A percentile compares a stretch with the other conserved stretches of the same genome.
These are phyloP conservation scores for Colletotrichum orbiculare DNA, from an alignment of 2,329 filamentous ascomycete species.

Conservation along the genomic window DNA sequence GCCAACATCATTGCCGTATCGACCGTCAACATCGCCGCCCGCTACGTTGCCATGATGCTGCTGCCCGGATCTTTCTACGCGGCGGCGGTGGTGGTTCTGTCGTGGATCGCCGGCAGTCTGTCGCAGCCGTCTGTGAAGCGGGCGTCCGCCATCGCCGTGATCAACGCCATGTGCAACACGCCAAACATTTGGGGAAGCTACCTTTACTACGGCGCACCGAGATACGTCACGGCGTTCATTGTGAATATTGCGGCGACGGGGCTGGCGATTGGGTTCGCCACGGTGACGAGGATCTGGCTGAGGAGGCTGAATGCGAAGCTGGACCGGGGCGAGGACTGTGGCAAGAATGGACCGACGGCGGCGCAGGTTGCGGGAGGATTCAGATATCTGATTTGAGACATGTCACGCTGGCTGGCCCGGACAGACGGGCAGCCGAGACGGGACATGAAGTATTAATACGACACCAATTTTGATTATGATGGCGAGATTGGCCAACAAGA, in stretches of 20 bases:
- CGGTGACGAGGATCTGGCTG: conserved; percentile 42
- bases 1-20: conserved; percentile 76
- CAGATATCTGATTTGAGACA: conserved; percentile 39
- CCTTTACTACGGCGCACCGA: conserved; percentile 42
- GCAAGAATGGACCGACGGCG: conserved; percentile 43
- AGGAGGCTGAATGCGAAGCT: conserved; percentile 42
- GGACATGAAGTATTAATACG: not conserved
- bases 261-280: conserved; percentile 43
- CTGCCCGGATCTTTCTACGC: conserved; percentile 50
- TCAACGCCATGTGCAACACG: conserved; percentile 44
- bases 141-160: conserved; percentile 43
- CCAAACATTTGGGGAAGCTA: conserved; percentile 45
- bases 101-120: conserved; percentile 43
- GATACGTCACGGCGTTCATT: conserved; percentile 43
- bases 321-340: conserved; percentile 41
- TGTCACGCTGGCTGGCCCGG: not conserved
- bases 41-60: conserved; percentile 65
- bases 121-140: conserved; percentile 42
- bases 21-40: conserved; percentile 68
- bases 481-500: too few relatives aligned
- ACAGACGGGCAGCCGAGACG: not conserved
- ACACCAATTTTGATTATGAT: too few relatives aligned
- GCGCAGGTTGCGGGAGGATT: conserved; percentile 43
- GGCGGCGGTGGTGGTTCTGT: conserved; percentile 42
- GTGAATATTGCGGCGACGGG: conserved; percentile 43